Percentiles rank a stretch among this genome's conserved stretches.
phyloP scores from a whole-genome alignment of 345 rosid species.

The Citrus trifoliata region DNA sequence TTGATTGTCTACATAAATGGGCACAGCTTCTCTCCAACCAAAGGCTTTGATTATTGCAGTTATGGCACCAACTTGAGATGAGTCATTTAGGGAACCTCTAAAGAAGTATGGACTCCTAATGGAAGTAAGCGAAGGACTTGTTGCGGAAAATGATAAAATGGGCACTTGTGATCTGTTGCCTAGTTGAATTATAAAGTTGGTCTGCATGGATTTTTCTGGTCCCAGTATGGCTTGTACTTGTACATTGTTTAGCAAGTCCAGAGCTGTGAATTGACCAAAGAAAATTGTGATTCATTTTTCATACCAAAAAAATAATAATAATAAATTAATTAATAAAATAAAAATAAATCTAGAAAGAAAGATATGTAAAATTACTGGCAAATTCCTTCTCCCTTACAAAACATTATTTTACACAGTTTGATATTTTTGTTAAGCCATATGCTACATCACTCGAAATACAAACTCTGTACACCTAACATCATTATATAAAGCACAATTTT shows the following conservation, averaged over 20 bases:
- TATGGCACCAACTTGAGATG: slow-evolving; percentile 43
- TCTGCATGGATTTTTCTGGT: slow-evolving; percentile 36
- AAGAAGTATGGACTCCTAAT: slow-evolving; percentile 45
- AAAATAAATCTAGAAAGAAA: too few relatives aligned
- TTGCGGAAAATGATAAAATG: slow-evolving; percentile 38
- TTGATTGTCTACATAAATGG: slow-evolving; percentile 40
- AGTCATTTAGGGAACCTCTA: slow-evolving; percentile 33
- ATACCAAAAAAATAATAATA: too few relatives aligned
- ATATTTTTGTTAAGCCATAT: too few relatives aligned
- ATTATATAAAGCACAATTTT: too few relatives aligned
- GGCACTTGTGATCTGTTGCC: slow-evolving; percentile 45
- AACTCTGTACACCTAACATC: too few relatives aligned
- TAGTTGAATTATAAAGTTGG: slow-evolving; percentile 39
- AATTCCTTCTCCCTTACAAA: too few relatives aligned
- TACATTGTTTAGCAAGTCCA: slow-evolving; percentile 44
- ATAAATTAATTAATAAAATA: too few relatives aligned
- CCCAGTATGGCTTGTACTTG: slow-evolving; percentile 55
- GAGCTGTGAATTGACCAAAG: slow-evolving; percentile 22
- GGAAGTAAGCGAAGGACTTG: slow-evolving; percentile 42
- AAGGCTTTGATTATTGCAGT: slow-evolving; percentile 34
- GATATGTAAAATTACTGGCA: too few relatives aligned
- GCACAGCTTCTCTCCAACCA: slow-evolving; percentile 56
- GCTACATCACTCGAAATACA: too few relatives aligned
- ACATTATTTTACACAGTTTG: too few relatives aligned
- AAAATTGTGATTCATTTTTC: neutral